phyloP scores from a whole-genome alignment of 768 basidiomycete genomes.

The Suillus plorans region DNA sequence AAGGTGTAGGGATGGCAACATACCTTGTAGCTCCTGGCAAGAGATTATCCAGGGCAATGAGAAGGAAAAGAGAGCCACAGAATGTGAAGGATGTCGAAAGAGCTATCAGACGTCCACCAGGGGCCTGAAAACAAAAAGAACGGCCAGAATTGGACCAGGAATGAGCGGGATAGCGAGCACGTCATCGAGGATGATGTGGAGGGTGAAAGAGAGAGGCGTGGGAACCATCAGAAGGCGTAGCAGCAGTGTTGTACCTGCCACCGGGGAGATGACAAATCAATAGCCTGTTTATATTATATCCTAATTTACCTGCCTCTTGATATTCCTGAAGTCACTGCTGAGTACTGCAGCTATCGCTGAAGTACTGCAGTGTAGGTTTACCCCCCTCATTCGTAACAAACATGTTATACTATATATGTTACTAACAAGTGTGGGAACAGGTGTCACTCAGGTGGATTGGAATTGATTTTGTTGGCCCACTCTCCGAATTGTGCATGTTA shows the following conservation, averaged over 20 bases:
- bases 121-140: no score
- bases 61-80: not conserved
- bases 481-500: no score
- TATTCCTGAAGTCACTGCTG: not conserved
- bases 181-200: not conserved
- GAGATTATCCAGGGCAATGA: not conserved
- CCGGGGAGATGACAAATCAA: not conserved
- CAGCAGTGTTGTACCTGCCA: not conserved
- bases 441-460: not conserved
- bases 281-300: not conserved
- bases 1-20: not conserved
- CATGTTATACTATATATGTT: not conserved
- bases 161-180: not conserved
- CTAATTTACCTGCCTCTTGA: not conserved
- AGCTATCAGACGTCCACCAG: no score
- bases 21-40: not conserved
- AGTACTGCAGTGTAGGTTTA: not conserved
- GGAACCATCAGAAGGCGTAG: not conserved
- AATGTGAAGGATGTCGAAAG: not conserved
- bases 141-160: no score
- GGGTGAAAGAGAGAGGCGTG: not conserved
- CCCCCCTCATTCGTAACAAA: not conserved
- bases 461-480: no score
- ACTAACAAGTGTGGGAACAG: constrained; percentile 1
- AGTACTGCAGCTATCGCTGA: not conserved